Evolutionary conservation across 2,329 filamentous ascomycete genomes (phyloP).

Genomic region (Pseudocercospora pini-densiflorae): DNA sequence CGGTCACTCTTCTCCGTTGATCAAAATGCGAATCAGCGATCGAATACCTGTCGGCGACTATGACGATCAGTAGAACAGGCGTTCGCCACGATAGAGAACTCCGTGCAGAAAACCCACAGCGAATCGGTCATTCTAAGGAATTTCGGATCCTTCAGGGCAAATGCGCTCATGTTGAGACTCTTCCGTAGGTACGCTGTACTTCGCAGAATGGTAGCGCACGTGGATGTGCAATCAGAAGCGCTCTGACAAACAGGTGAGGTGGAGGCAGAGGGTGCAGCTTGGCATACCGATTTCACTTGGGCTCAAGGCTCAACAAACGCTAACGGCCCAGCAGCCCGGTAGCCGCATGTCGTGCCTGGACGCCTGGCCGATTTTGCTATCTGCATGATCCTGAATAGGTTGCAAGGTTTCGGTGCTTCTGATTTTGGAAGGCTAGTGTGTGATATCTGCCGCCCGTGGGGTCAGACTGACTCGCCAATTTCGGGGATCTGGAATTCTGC

Average conservation of each 20-base stretch:
- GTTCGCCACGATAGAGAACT: background rate
- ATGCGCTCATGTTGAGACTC: background rate
- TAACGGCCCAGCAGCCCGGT: background rate
- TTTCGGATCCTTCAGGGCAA: background rate
- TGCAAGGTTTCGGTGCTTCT: background rate
- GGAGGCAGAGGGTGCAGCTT: background rate
- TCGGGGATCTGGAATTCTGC: background rate
- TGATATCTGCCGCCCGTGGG: constrained; percentile 4
- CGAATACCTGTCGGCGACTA: no score
- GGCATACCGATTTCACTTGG: background rate
- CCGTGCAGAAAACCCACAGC: background rate
- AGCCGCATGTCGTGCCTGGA: background rate
- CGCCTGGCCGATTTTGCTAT: background rate
- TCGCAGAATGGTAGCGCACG: background rate
- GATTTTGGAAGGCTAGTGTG: background rate
- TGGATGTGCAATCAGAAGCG: background rate
- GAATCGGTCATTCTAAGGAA: background rate
- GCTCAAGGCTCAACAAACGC: background rate
- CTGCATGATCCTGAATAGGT: background rate
- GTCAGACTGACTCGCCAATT: background rate
- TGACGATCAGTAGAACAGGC: background rate
- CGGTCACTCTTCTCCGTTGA: no score
- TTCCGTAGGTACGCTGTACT: background rate
- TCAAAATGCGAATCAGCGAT: no score
- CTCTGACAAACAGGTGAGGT: constrained; percentile 2